Conservation (phyloP, 73 alveolate genomes). For the Effrenium voratum region DNA sequence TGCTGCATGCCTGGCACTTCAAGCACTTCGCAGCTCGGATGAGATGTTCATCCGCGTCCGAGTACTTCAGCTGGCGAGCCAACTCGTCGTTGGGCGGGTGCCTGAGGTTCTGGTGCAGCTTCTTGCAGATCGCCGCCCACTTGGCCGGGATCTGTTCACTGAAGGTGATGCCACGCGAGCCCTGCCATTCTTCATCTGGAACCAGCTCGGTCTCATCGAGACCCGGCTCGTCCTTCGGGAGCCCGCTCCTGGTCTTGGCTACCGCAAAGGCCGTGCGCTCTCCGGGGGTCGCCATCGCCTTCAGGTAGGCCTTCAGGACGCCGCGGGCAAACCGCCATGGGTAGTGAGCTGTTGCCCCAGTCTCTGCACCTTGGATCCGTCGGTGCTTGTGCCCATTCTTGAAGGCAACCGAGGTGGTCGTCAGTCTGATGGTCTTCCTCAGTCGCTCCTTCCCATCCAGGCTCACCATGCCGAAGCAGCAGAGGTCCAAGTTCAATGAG, state of each 20-base stretch:
- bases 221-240: too few relatives aligned
- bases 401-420: neutral
- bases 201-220: too few relatives aligned
- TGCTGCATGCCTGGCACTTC: neutral
- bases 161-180: neutral
- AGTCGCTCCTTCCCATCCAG: too few relatives aligned
- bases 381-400: neutral
- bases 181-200: neutral
- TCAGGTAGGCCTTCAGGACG: neutral
- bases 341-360: neutral
- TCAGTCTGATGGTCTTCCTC: neutral
- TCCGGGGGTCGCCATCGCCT: too few relatives aligned
- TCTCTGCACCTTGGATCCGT: neutral
- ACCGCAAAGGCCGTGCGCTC: too few relatives aligned
- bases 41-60: neutral
- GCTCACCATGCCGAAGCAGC: too few relatives aligned
- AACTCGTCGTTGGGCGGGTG: neutral
- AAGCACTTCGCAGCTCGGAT: neutral
- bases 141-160: neutral
- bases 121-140: too few relatives aligned
- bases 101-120: too few relatives aligned
- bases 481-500: too few relatives aligned
- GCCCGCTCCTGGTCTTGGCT: too few relatives aligned
- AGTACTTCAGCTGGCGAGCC: neutral
- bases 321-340: neutral